A percentile compares a stretch with the other conserved stretches of the same genome.
Evolutionary conservation across 305 asterid species (phyloP).

Genomic region (Andrographis paniculata): DNA sequence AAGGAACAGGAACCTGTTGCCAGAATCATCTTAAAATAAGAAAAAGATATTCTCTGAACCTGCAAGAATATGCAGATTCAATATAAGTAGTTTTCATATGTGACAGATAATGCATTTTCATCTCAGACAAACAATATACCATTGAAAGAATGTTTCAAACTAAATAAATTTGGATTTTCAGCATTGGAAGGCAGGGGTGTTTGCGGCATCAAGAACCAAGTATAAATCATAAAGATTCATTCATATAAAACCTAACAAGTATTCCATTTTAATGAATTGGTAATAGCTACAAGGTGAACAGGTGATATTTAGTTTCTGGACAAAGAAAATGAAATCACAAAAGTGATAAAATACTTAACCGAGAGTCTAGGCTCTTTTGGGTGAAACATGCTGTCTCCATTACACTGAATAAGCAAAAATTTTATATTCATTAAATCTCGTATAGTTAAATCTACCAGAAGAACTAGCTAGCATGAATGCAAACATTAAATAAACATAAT

Average conservation of each 20-base stretch:
- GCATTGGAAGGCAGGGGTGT: neutral
- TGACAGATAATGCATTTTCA: too few relatives aligned
- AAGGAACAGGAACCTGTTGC: conserved; percentile 17
- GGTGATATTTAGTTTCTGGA: neutral
- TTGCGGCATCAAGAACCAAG: neutral
- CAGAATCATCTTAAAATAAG: conserved; percentile 5
- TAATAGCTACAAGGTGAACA: neutral
- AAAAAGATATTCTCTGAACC: conserved; percentile 17
- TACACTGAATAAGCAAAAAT: too few relatives aligned
- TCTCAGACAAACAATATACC: too few relatives aligned
- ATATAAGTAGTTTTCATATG: too few relatives aligned
- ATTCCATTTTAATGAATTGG: neutral
- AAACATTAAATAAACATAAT: neutral
- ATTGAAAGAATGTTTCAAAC: neutral
- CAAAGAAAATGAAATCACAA: neutral
- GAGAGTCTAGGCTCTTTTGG: too few relatives aligned
- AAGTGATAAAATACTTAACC: neutral
- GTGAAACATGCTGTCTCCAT: too few relatives aligned
- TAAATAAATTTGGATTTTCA: neutral
- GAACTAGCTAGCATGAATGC: neutral
- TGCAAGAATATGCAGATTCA: conserved; percentile 21
- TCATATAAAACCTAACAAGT: neutral
- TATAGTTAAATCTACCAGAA: neutral
- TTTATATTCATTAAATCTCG: too few relatives aligned
- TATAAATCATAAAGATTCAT: neutral